phyloP scores from a whole-genome alignment of 164 flowering plant genomes.

The Platanus orientalis region DNA sequence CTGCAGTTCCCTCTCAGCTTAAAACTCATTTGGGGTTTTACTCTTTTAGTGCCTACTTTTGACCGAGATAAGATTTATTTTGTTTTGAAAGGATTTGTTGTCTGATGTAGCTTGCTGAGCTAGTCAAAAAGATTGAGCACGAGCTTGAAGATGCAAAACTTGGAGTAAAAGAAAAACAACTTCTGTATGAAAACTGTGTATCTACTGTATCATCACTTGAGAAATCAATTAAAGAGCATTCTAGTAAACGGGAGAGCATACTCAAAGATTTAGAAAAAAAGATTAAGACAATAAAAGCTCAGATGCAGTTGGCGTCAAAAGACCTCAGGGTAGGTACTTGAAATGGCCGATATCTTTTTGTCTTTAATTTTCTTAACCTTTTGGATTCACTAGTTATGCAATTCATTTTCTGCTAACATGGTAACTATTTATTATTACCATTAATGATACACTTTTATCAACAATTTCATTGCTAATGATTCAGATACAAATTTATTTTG shows the following conservation, averaged over 20 bases:
- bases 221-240: conserved; percentile 71
- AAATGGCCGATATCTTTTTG: not conserved
- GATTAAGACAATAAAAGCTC: conserved; percentile 54
- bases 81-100: conserved; percentile 3
- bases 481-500: too few relatives aligned
- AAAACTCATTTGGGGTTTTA: not conserved
- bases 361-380: too few relatives aligned
- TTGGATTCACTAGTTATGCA: too few relatives aligned
- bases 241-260: conserved; percentile 57
- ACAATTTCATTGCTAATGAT: too few relatives aligned
- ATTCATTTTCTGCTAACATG: too few relatives aligned
- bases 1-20: not conserved
- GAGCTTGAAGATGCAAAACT: conserved; percentile 76
- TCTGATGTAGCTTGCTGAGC: conserved; percentile 61
- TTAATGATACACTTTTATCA: too few relatives aligned
- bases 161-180: conserved; percentile 52
- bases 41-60: not conserved
- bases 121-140: conserved; percentile 66
- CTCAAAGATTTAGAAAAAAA: conserved; percentile 74
- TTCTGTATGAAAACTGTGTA: conserved; percentile 43
- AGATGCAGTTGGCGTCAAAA: conserved; percentile 75
- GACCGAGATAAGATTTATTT: not conserved
- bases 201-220: conserved; percentile 56
- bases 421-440: too few relatives aligned
- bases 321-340: conserved; percentile 67